These are phyloP conservation scores for Kluyveromyces marxianus DNA, from an alignment of 1,139 yeast species.

Conservation along the genomic window DNA sequence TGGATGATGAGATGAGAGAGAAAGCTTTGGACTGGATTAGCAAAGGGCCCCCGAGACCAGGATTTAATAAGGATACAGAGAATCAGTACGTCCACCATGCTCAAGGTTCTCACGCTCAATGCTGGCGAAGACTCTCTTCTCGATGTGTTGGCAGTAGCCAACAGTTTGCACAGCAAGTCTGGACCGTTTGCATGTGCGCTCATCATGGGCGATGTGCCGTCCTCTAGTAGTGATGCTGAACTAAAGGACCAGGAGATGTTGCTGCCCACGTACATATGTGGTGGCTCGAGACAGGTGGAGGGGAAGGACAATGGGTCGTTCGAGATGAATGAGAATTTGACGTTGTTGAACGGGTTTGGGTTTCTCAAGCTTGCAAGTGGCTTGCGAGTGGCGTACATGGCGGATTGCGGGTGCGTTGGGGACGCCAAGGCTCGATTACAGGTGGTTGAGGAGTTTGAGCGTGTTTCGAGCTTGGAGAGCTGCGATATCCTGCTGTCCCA, in stretches of 20 bases:
- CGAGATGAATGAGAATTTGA: constrained; percentile 15
- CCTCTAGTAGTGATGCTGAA: constrained; percentile 18
- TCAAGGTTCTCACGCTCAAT: constrained; percentile 37
- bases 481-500: constrained; percentile 53
- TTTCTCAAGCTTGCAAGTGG: constrained; percentile 39
- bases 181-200: constrained; percentile 59
- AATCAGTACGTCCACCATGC: background rate
- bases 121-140: constrained; percentile 38
- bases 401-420: too few species aligned
- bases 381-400: constrained; percentile 40
- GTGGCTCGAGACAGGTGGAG: constrained; percentile 6
- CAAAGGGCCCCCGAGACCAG: background rate
- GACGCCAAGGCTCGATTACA: too few species aligned
- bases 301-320: constrained; percentile 4
- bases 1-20: too few species aligned
- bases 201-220: constrained; percentile 48
- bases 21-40: too few species aligned
- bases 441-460: constrained; percentile 18
- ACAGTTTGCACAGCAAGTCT: constrained; percentile 44
- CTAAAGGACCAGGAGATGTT: constrained; percentile 24
- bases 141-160: constrained; percentile 42
- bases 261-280: constrained; percentile 32
- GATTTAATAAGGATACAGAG: background rate
- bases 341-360: constrained; percentile 32
- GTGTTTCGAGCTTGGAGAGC: constrained; percentile 7